phyloP scores from a whole-genome alignment of 2,329 filamentous ascomycete genomes.

The Alternaria solani region DNA sequence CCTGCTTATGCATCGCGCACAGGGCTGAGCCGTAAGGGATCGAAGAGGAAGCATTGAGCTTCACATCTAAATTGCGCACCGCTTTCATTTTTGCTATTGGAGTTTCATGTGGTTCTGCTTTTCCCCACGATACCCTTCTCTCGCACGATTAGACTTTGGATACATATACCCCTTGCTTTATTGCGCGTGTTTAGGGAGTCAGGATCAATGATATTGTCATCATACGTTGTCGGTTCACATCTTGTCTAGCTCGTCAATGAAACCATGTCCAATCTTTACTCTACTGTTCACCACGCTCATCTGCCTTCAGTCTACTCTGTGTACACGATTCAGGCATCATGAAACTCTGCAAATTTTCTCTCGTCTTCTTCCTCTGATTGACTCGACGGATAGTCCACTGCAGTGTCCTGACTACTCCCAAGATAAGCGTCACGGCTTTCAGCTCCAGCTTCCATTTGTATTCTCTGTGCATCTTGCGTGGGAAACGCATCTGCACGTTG shows the following conservation, averaged over 20 bases:
- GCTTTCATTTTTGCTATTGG: background rate
- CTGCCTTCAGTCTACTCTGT: too few relatives aligned
- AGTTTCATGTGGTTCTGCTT: background rate
- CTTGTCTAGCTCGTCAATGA: background rate
- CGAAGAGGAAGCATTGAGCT: slow-evolving; percentile 15
- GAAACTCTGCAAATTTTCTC: background rate
- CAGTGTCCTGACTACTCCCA: background rate
- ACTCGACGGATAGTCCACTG: background rate
- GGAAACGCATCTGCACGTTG: background rate
- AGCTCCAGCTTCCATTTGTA: background rate
- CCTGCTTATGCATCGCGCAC: slow-evolving; percentile 10
- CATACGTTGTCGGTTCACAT: background rate
- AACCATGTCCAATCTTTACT: background rate
- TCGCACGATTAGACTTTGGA: background rate
- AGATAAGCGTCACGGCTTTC: background rate
- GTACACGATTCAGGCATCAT: background rate
- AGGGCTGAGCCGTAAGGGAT: slow-evolving; percentile 9
- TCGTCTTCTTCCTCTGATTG: background rate
- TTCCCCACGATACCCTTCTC: background rate
- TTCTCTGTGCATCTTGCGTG: background rate
- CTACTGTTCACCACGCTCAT: background rate
- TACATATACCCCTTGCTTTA: background rate
- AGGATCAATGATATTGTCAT: background rate
- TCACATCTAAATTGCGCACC: background rate
- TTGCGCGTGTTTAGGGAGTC: background rate